Evolutionary conservation across 78 protist genomes (phyloP).

Genomic region (Mantamonas sphyraenae): DNA sequence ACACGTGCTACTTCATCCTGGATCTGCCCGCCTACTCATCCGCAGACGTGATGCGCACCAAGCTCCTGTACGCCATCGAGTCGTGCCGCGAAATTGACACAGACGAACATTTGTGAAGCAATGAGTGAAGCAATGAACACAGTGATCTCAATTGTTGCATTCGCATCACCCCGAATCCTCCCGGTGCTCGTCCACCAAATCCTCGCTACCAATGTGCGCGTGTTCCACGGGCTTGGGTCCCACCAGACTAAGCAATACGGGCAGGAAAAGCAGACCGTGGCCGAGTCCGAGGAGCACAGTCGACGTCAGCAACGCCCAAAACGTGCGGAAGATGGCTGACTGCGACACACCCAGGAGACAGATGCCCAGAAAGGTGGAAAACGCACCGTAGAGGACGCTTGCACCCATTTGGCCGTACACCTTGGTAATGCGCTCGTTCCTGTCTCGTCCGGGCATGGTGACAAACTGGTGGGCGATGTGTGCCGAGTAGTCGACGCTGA

Average conservation of each 20-base stretch:
- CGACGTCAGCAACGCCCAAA: neutral
- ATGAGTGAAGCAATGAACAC: too few species aligned
- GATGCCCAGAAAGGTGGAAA: slow-evolving; percentile 29
- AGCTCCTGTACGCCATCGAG: too few species aligned
- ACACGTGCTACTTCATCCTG: too few species aligned
- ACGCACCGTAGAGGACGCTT: slow-evolving; percentile 19
- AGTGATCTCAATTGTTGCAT: too few species aligned
- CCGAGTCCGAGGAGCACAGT: neutral
- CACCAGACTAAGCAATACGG: slow-evolving; percentile 15
- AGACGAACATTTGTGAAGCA: too few species aligned
- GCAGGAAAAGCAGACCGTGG: slow-evolving; percentile 15
- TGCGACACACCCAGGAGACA: neutral
- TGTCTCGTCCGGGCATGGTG: neutral
- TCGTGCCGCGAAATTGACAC: too few species aligned
- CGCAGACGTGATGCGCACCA: too few species aligned
- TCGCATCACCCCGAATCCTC: too few species aligned
- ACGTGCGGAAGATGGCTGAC: slow-evolving; percentile 9
- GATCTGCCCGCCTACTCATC: too few species aligned
- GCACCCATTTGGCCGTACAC: slow-evolving; percentile 23
- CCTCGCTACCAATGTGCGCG: too few species aligned
- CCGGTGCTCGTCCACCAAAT: too few species aligned
- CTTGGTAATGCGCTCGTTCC: neutral
- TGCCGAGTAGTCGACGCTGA: slow-evolving; percentile 40
- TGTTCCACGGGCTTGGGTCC: neutral
- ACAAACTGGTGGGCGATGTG: slow-evolving; percentile 28